Evolutionary conservation across 352 stramenopile species (phyloP).

Genomic region (Globisporangium radiosum): DNA sequence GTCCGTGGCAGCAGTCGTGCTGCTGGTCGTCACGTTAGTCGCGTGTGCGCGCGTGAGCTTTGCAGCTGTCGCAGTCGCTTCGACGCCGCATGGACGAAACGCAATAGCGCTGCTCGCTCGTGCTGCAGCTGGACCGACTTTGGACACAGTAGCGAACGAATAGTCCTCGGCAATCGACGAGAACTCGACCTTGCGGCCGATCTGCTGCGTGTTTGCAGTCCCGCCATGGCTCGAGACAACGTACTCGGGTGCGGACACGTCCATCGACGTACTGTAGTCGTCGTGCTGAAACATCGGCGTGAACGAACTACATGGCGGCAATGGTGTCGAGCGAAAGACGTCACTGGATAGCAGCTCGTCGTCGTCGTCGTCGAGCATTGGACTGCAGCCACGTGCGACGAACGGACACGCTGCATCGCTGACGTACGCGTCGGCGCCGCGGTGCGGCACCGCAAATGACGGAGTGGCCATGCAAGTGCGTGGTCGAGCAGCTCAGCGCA

Average conservation of each 20-base stretch:
- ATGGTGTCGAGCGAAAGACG: slow-evolving; percentile 50
- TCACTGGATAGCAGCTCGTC: slow-evolving; percentile 40
- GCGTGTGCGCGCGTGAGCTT: slow-evolving; percentile 6
- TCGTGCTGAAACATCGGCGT: slow-evolving; percentile 11
- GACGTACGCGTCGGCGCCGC: slow-evolving; percentile 12
- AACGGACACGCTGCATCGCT: slow-evolving; percentile 26
- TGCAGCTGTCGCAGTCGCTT: slow-evolving; percentile 2
- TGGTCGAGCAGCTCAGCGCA: not conserved
- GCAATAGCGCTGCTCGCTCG: slow-evolving; percentile 1
- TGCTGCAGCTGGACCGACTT: slow-evolving; percentile 14
- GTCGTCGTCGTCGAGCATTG: slow-evolving; percentile 48
- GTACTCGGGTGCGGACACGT: slow-evolving; percentile 12
- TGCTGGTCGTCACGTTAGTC: not conserved
- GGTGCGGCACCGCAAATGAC: slow-evolving; percentile 7
- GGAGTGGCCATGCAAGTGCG: slow-evolving; percentile 11
- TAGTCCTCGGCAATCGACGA: slow-evolving; percentile 56
- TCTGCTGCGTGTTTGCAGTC: slow-evolving; percentile 10
- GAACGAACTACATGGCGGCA: slow-evolving; percentile 9
- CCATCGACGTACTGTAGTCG: slow-evolving; percentile 8
- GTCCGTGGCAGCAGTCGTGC: not conserved
- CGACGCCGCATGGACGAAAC: slow-evolving; percentile 7
- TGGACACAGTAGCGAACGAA: slow-evolving; percentile 33
- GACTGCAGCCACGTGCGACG: slow-evolving; percentile 31
- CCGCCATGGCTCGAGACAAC: slow-evolving; percentile 14
- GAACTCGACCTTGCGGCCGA: slow-evolving; percentile 35